These are phyloP conservation scores for Nephelium lappaceum DNA, from an alignment of 345 rosid genomes.

Conservation along the genomic window DNA sequence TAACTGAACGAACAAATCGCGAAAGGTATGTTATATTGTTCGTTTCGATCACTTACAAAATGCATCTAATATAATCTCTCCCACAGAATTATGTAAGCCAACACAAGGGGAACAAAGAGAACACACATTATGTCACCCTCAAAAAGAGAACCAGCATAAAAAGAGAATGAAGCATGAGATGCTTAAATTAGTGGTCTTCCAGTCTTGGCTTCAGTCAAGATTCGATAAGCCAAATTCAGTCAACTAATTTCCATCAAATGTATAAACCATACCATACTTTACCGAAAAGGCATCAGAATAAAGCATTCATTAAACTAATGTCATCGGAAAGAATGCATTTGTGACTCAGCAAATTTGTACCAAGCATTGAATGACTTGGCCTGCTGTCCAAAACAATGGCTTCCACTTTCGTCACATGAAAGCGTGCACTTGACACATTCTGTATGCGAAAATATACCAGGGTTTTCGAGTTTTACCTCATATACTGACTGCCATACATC, in stretches of 20 bases:
- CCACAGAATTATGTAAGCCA: background rate
- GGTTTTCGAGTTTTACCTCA: background rate
- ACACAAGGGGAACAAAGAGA: constrained; percentile 8
- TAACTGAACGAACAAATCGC: background rate
- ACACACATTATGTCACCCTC: constrained; percentile 23
- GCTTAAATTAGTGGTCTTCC: constrained; percentile 41
- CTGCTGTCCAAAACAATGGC: constrained; percentile 26
- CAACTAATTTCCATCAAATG: constrained; percentile 31
- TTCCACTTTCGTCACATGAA: constrained; percentile 22
- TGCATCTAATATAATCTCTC: constrained; percentile 7
- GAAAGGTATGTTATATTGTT: background rate
- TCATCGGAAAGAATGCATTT: constrained; percentile 22
- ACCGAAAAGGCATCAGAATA: constrained; percentile 22
- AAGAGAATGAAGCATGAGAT: constrained; percentile 42
- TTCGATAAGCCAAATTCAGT: constrained; percentile 34
- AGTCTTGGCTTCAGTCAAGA: constrained; percentile 33
- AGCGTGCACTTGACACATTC: background rate
- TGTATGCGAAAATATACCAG: background rate
- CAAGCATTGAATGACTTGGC: constrained; percentile 23
- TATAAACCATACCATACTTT: background rate
- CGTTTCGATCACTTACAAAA: background rate
- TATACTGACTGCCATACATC: background rate
- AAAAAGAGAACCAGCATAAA: constrained; percentile 19
- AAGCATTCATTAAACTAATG: constrained; percentile 24
- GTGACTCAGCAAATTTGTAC: constrained; percentile 23